These are phyloP conservation scores for Botrytis medusae DNA, from an alignment of 2,329 filamentous ascomycete species.

Conservation along the genomic window DNA sequence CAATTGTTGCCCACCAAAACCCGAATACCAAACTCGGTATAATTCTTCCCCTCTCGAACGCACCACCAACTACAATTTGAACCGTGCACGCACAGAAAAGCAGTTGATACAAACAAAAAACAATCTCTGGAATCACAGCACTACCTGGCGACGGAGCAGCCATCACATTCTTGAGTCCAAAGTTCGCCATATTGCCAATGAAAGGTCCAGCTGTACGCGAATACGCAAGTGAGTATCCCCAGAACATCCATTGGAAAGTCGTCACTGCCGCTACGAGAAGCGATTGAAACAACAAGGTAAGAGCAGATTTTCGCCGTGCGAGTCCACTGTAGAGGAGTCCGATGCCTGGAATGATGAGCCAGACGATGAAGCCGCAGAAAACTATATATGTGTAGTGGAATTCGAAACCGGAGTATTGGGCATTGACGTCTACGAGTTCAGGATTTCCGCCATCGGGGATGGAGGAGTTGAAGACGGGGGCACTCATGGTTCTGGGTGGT, in stretches of 20 bases:
- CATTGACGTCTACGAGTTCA: slow-evolving; percentile 49
- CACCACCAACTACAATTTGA: slow-evolving; percentile 64
- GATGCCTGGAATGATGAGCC: slow-evolving; percentile 66
- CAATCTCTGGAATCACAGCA: slow-evolving; percentile 59
- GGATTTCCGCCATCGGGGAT: slow-evolving; percentile 55
- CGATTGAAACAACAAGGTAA: slow-evolving; percentile 62
- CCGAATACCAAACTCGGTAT: slow-evolving; percentile 63
- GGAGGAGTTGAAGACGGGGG: slow-evolving; percentile 33
- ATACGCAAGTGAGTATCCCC: slow-evolving; percentile 64
- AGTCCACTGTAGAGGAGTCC: slow-evolving; percentile 65
- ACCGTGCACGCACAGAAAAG: slow-evolving; percentile 62
- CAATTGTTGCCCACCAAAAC: slow-evolving; percentile 63
- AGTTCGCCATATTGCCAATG: slow-evolving; percentile 62
- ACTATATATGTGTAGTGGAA: slow-evolving; percentile 61
- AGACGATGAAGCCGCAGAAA: slow-evolving; percentile 60
- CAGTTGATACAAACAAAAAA: slow-evolving; percentile 65
- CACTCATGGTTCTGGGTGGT: background rate
- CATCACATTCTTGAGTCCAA: slow-evolving; percentile 60
- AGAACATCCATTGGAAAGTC: slow-evolving; percentile 61
- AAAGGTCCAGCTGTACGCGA: slow-evolving; percentile 59
- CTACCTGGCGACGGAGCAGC: slow-evolving; percentile 60
- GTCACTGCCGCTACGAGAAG: slow-evolving; percentile 57
- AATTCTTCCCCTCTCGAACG: slow-evolving; percentile 60
- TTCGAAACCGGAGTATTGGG: slow-evolving; percentile 58
- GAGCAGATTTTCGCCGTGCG: slow-evolving; percentile 59